Conservation (phyloP, 2,329 filamentous ascomycete species). For the Pseudogymnoascus sp. region DNA sequence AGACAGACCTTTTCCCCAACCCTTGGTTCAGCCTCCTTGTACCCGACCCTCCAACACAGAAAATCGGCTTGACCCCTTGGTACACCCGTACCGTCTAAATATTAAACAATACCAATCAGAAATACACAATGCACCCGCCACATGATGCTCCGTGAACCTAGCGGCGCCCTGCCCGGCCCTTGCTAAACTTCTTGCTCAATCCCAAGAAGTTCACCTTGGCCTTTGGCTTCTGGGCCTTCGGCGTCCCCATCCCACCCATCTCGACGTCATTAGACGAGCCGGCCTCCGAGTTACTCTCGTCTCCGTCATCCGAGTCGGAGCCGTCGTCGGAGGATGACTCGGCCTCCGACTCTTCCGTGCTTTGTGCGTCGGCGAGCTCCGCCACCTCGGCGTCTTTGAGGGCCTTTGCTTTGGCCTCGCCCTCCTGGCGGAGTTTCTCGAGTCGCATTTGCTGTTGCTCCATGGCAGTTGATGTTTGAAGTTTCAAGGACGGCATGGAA, state of each 20-base stretch:
- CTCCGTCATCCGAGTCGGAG: slow-evolving; percentile 1
- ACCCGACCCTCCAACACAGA: neutral
- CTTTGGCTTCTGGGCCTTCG: slow-evolving; percentile 1
- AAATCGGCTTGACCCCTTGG: neutral
- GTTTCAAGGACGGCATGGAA: neutral
- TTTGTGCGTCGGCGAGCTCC: neutral
- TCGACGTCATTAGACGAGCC: neutral
- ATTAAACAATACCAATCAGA: neutral
- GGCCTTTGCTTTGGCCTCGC: neutral
- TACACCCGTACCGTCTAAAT: neutral
- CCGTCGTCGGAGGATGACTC: neutral
- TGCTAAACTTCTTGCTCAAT: slow-evolving; percentile 4
- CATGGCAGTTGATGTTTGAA: neutral
- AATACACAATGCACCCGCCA: neutral
- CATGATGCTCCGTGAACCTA: neutral
- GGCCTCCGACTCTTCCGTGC: neutral
- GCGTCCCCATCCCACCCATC: neutral
- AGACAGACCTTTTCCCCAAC: slow-evolving; percentile 1
- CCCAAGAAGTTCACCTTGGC: slow-evolving; percentile 1
- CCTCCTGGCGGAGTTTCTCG: neutral
- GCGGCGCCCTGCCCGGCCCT: neutral
- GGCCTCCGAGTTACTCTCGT: neutral
- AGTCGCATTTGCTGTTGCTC: neutral
- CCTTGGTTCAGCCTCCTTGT: neutral
- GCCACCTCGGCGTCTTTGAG: neutral